Percentiles rank a stretch among this genome's conserved stretches.
Conservation (phyloP, 2,329 filamentous ascomycete species). For the Trichophyton simii region DNA sequence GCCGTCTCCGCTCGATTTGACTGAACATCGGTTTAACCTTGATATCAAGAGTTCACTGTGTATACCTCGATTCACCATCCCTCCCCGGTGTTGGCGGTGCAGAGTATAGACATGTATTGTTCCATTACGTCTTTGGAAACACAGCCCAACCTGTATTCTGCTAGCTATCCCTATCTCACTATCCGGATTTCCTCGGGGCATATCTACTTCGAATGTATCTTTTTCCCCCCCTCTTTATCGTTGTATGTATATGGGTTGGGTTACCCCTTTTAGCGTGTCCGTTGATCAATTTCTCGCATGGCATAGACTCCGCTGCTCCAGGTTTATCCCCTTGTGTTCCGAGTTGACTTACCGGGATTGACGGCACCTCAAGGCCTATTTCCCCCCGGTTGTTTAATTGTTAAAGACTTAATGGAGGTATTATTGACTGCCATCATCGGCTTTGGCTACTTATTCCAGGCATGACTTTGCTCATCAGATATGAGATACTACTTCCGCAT, state of each 20-base stretch:
- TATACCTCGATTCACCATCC: background rate
- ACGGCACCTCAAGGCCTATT: background rate
- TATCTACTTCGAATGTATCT: background rate
- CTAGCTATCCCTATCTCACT: background rate
- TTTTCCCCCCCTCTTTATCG: background rate
- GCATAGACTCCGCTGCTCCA: background rate
- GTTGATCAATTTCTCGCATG: background rate
- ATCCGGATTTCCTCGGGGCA: background rate
- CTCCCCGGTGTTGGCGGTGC: background rate
- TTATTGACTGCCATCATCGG: background rate
- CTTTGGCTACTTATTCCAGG: background rate
- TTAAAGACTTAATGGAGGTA: background rate
- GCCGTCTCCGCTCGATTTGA: background rate
- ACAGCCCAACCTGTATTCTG: background rate
- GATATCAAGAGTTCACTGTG: background rate
- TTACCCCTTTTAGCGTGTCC: conserved; percentile 1
- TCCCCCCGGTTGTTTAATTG: background rate
- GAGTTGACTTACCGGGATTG: background rate
- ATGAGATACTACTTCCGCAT: background rate
- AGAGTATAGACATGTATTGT: background rate
- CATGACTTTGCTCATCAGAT: background rate
- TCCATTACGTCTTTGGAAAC: background rate
- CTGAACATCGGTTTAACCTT: background rate
- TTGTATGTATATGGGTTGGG: conserved; percentile 4
- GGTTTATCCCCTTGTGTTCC: background rate